These are phyloP conservation scores for Thalassiosira sp. DNA, from an alignment of 352 stramenopile genomes.

Conservation along the genomic window DNA sequence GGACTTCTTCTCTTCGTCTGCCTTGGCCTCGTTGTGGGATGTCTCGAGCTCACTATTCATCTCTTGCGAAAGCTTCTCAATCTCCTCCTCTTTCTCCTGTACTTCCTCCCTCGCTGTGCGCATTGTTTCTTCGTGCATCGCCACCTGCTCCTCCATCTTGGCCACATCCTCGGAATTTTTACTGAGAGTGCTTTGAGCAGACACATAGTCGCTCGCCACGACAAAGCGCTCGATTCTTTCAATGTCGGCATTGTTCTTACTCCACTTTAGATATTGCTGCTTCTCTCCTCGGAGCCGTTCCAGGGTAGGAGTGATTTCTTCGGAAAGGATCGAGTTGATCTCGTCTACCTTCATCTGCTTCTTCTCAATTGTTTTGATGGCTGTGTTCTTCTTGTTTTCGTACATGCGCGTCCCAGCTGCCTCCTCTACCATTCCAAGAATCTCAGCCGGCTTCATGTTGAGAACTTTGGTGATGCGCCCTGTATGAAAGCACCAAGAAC, in stretches of 20 bases:
- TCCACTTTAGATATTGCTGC: constrained; percentile 97
- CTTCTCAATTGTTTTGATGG: constrained; percentile 99
- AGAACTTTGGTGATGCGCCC: constrained; percentile 98
- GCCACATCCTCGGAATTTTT: constrained; percentile 69
- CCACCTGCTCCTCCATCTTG: constrained; percentile 86
- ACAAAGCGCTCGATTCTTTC: constrained; percentile 96
- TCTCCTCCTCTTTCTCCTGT: constrained; percentile 86
- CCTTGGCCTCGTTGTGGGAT: constrained; percentile 60
- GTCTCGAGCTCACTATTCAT: constrained; percentile 74
- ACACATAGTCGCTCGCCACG: constrained; percentile 93
- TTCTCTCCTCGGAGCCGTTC: constrained; percentile 97
- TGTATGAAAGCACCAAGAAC: constrained; percentile 33
- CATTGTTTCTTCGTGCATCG: constrained; percentile 83
- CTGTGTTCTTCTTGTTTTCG: constrained; percentile 98
- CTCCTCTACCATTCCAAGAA: constrained; percentile 99
- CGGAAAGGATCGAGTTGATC: constrained; percentile 96
- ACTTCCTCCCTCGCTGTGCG: constrained; percentile 77
- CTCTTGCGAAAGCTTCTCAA: constrained; percentile 81
- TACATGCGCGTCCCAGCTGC: constrained; percentile 99
- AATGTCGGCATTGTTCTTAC: constrained; percentile 97
- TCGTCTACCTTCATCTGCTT: constrained; percentile 99
- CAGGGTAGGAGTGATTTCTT: constrained; percentile 99
- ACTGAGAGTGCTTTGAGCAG: constrained; percentile 87
- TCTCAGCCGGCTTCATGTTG: constrained; percentile 99
- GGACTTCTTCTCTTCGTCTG: constrained; percentile 74